Conservation (phyloP, 2,329 filamentous ascomycete species). For the Dactylellina leptospora region DNA sequence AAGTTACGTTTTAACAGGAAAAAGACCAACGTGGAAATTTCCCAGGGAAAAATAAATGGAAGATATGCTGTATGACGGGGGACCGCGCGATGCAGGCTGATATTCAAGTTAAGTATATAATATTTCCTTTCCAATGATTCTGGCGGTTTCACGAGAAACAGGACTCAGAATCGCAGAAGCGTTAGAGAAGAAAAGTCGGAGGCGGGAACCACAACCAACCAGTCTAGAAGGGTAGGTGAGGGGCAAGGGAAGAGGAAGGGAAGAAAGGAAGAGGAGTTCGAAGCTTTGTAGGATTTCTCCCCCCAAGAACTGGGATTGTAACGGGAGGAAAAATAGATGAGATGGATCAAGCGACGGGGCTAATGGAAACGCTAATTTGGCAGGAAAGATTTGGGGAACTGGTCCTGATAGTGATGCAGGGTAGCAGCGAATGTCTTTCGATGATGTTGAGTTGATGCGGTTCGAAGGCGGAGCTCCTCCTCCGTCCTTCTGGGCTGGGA, state of each 20-base stretch:
- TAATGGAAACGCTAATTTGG: constrained; percentile 20
- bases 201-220: neutral
- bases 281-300: neutral
- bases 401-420: constrained; percentile 3
- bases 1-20: no score
- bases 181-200: neutral
- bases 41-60: neutral
- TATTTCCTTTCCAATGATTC: no score
- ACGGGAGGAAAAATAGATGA: constrained; percentile 12
- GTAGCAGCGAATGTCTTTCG: constrained; percentile 23
- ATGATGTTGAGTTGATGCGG: constrained; percentile 50
- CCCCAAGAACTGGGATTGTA: neutral
- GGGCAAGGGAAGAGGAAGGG: neutral
- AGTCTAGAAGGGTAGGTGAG: neutral
- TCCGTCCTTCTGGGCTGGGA: neutral
- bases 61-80: constrained; percentile 6
- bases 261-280: neutral
- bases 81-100: neutral
- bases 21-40: neutral
- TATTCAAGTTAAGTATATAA: neutral
- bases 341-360: constrained; percentile 17
- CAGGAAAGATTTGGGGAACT: constrained; percentile 11
- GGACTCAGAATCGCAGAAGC: neutral
- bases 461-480: constrained; percentile 46
- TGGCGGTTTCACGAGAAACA: neutral